These are phyloP conservation scores for Earliella scabrosa DNA, from an alignment of 1,284 basidiomycete genomes.

Conservation along the genomic window DNA sequence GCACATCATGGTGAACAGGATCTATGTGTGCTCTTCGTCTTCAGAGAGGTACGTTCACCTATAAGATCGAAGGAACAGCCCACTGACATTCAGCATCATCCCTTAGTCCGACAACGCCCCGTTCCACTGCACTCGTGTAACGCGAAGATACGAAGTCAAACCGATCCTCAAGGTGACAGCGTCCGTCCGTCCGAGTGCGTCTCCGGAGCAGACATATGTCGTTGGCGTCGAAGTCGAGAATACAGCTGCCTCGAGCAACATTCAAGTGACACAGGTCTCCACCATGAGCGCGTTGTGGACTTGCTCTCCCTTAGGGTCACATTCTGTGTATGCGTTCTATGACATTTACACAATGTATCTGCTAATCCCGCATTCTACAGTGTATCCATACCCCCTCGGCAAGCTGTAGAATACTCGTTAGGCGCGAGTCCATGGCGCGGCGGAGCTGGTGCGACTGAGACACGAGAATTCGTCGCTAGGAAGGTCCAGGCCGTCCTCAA, in stretches of 20 bases:
- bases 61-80: conserved; percentile 7
- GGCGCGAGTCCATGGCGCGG: conserved; percentile 45
- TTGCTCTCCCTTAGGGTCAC: conserved; percentile 43
- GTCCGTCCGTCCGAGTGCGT: conserved; percentile 51
- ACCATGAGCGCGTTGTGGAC: conserved; percentile 70
- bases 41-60: conserved; percentile 60
- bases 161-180: conserved; percentile 57
- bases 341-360: neutral
- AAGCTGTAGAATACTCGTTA: conserved; percentile 52
- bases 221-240: conserved; percentile 67
- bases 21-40: conserved; percentile 66
- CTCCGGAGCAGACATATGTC: conserved; percentile 52
- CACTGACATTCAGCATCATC: too few species aligned
- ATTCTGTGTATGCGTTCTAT: conserved; percentile 45
- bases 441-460: conserved; percentile 44
- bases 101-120: conserved; percentile 46
- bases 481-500: conserved; percentile 60
- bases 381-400: conserved; percentile 49
- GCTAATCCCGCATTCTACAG: conserved; percentile 35
- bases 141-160: conserved; percentile 60
- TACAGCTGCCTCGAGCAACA: conserved; percentile 40
- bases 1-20: conserved; percentile 50
- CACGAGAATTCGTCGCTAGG: conserved; percentile 52
- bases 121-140: conserved; percentile 61
- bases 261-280: conserved; percentile 60